phyloP scores from a whole-genome alignment of 164 flowering plant species.

The Sextonia rubra region DNA sequence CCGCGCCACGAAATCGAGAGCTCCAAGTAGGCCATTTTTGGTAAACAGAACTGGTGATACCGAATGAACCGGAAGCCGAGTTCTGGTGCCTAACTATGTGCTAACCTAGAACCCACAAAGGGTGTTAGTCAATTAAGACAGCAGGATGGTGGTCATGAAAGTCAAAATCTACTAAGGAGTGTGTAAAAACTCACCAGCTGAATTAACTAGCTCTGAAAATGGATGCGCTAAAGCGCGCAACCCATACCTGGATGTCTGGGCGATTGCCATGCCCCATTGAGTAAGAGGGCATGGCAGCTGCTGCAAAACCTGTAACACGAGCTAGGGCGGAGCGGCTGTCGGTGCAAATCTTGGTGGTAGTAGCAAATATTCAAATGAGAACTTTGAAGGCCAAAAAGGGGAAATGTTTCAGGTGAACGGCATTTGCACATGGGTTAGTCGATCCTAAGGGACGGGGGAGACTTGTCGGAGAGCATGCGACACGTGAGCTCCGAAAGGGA shows the following conservation, averaged over 20 bases:
- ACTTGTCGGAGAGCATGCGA: neutral
- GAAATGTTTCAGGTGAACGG: constrained; percentile 8
- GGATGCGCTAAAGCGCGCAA: neutral
- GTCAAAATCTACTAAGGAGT: no score
- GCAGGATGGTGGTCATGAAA: no score
- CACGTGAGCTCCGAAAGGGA: no score
- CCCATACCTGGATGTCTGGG: neutral
- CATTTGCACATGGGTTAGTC: no score
- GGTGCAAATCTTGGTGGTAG: constrained; percentile 4
- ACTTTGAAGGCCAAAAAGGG: constrained; percentile 7
- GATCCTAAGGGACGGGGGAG: no score
- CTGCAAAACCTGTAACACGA: neutral
- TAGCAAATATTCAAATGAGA: no score
- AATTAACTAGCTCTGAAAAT: constrained; percentile 4
- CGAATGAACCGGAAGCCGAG: neutral
- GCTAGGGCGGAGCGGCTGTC: neutral
- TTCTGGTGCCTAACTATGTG: neutral
- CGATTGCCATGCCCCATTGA: no score
- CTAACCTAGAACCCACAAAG: neutral
- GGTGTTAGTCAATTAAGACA: no score
- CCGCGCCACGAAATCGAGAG: no score
- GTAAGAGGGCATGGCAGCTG: no score
- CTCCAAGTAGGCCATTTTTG: neutral
- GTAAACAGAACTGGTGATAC: neutral
- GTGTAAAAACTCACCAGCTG: no score